phyloP scores from a whole-genome alignment of 2,329 filamentous ascomycete genomes.

The Emergomyces pasteurianus region DNA sequence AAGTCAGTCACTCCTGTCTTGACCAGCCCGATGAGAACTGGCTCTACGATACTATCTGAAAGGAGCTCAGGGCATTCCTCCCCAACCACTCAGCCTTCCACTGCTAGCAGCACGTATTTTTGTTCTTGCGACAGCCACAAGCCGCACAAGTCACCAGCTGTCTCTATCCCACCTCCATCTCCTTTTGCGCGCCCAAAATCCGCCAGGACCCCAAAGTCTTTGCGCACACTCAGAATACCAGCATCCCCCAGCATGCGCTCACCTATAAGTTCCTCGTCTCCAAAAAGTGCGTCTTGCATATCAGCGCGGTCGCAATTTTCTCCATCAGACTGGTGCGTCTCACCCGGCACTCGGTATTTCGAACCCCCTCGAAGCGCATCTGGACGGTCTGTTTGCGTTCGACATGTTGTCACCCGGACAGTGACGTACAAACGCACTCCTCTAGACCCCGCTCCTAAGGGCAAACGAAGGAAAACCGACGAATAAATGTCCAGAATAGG shows the following conservation, averaged over 20 bases:
- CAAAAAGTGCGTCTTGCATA: constrained; percentile 51
- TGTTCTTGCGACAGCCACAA: constrained; percentile 41
- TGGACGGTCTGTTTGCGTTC: constrained; percentile 55
- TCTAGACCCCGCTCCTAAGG: constrained; percentile 81
- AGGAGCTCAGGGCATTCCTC: constrained; percentile 21
- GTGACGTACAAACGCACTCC: constrained; percentile 60
- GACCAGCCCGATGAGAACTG: constrained; percentile 54
- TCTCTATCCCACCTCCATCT: constrained; percentile 47
- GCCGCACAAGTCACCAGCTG: constrained; percentile 41
- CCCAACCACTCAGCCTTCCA: constrained; percentile 28
- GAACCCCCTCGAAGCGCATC: constrained; percentile 51
- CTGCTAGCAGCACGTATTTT: constrained; percentile 26
- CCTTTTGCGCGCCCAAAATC: constrained; percentile 46
- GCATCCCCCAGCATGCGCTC: constrained; percentile 57
- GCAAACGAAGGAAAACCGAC: constrained; percentile 69
- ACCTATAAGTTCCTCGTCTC: constrained; percentile 11
- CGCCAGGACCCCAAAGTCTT: constrained; percentile 45
- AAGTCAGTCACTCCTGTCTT: constrained; percentile 63
- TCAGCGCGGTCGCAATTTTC: constrained; percentile 63
- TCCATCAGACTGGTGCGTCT: constrained; percentile 60
- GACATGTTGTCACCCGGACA: constrained; percentile 87
- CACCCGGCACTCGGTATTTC: constrained; percentile 53
- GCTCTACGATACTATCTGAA: constrained; percentile 36
- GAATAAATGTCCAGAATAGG: constrained; percentile 3
- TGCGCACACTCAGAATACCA: constrained; percentile 61